These are phyloP conservation scores for Debaryomyces subglobosus DNA, from an alignment of 1,139 yeast genomes.

Conservation along the genomic window DNA sequence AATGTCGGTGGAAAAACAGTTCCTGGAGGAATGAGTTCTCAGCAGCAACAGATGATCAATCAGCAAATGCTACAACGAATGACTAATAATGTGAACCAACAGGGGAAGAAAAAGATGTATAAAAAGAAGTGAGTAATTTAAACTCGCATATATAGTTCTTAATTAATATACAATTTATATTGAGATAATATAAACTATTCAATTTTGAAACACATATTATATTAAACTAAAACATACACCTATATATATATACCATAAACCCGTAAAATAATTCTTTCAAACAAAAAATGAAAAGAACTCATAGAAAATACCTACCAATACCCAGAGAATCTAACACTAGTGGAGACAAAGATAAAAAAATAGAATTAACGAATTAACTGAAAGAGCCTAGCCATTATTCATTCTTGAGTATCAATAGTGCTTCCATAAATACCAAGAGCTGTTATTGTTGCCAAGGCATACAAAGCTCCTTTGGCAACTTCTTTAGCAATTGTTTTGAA, in stretches of 20 bases:
- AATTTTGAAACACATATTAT: not conserved
- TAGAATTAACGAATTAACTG: not conserved
- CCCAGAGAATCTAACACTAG: not conserved
- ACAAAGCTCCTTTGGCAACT: conserved; percentile 36
- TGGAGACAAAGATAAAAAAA: not conserved
- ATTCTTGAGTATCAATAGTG: conserved; percentile 12
- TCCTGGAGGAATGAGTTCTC: conserved; percentile 16
- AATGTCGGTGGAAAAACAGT: conserved; percentile 21
- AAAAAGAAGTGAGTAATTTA: conserved; percentile 8
- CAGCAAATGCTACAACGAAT: conserved; percentile 26
- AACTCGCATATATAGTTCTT: not conserved
- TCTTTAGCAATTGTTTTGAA: conserved; percentile 33
- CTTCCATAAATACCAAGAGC: conserved; percentile 46
- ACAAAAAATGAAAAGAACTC: not conserved
- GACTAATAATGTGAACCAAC: conserved; percentile 16
- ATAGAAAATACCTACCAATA: not conserved
- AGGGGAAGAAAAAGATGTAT: conserved; percentile 16
- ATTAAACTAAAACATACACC: not conserved
- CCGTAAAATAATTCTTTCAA: not conserved
- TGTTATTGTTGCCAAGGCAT: conserved; percentile 37
- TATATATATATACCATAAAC: not conserved
- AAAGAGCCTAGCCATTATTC: not conserved
- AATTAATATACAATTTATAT: not conserved
- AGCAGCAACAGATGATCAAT: conserved; percentile 19
- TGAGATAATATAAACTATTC: conserved; percentile 1